phyloP scores from a whole-genome alignment of 257 asterid species.

The Solanum bulbocastanum region DNA sequence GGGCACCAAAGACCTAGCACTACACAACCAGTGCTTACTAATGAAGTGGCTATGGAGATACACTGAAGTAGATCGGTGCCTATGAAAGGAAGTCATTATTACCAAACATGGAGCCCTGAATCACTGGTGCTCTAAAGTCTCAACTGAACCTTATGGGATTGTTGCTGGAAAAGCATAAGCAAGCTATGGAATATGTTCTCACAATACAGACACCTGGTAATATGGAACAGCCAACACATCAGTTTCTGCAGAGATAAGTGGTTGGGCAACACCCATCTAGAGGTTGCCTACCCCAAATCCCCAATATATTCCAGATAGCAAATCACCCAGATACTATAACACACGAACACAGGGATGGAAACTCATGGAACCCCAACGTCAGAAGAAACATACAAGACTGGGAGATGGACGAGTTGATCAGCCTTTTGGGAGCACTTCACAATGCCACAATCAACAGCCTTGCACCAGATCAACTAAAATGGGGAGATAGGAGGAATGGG shows the following conservation, averaged over 20 bases:
- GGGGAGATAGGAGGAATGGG: not conserved
- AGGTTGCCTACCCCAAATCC: not conserved
- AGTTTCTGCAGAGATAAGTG: not conserved
- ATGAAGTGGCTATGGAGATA: no score
- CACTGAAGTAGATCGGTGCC: not conserved
- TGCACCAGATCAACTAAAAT: not conserved
- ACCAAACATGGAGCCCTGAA: not conserved
- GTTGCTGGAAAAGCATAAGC: not conserved
- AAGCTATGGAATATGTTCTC: not conserved
- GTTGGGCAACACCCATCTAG: not conserved
- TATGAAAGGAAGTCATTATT: not conserved
- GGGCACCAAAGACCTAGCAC: not conserved
- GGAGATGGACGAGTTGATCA: not conserved
- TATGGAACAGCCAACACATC: not conserved
- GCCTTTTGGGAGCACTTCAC: not conserved
- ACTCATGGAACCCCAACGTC: not conserved
- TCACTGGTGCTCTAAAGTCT: not conserved
- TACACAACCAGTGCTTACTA: no score
- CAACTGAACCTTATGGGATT: not conserved
- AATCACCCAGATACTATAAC: not conserved
- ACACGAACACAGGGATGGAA: not conserved
- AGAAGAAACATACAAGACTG: not conserved
- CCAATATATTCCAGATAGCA: not conserved
- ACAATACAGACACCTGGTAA: not conserved
- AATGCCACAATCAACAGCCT: not conserved